Base-by-base conservation (phyloP, 108 stramenopile genomes). In the Ochromonas danica region DNA sequence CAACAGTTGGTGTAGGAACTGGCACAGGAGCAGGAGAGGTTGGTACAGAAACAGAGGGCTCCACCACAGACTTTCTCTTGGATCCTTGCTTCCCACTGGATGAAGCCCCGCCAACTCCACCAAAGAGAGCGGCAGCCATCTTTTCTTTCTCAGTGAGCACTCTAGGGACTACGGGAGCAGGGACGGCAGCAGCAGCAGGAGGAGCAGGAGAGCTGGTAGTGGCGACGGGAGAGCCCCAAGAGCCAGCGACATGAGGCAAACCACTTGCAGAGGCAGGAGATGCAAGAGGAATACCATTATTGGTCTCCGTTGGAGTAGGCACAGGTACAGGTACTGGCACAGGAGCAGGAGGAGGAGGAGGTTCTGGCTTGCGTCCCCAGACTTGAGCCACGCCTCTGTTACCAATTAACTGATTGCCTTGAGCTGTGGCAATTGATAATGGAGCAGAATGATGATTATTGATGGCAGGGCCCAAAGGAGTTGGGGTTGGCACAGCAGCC, bases 81-180 rank as follows among this genome's bases (percentile, higher is more conserved):
- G 30, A 38, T 14, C 27, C 1, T 35, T n/a, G 40, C 27, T 40
- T 0, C 27, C 0, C 30, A 27, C 84, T 77, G 36, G 84, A 62
- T 25, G 88, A 89, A 42, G 90, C 91, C 42, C 88, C 87, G 63
- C 92, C 87, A 27, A 85, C 81, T 0, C 97, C 97, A 61, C 95
- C 95, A 83, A 97, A 97, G 60, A 97, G 89, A 40, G 91, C 92
- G 39, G 94, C 93, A 40, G 97, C 97, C 91, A 93, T 90, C 67
- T 90, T 87, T 87, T 97, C 94, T 80, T 94, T 95, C 79, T 96
- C 93, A 22, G 92, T 79, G 60, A 93, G 92, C 78, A 93, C 93
- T 2, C 86, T 85, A 27, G 93, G 88, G 80, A 93, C 91, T 63
- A 61, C 38, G 0, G 17, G 63, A 33, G 79, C 75, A 0, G 70